A percentile compares a stretch with the other conserved stretches of the same genome.
These are phyloP conservation scores for Saccharomycopsis phalli DNA, from an alignment of 1,139 yeast species.

Conservation along the genomic window DNA sequence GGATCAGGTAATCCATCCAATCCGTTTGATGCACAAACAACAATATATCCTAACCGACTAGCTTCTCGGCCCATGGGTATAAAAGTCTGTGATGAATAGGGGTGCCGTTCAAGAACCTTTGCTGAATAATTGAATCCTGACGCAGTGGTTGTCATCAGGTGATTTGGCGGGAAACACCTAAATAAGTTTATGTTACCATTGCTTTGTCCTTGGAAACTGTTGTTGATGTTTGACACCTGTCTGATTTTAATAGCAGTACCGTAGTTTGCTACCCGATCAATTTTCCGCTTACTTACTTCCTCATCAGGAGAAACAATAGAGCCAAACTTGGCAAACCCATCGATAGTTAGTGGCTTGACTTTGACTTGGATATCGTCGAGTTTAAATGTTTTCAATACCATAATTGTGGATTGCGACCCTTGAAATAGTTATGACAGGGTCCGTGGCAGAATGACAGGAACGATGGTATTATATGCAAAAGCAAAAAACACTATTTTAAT, in stretches of 20 bases:
- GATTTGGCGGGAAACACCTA: slow-evolving; percentile 68
- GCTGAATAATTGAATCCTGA: slow-evolving; percentile 37
- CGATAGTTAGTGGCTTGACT: slow-evolving; percentile 17
- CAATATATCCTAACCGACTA: slow-evolving; percentile 50
- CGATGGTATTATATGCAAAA: too few species aligned
- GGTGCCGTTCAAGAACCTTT: slow-evolving; percentile 82
- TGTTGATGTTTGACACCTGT: slow-evolving; percentile 60
- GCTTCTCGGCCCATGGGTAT: slow-evolving; percentile 71
- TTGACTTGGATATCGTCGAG: slow-evolving; percentile 1
- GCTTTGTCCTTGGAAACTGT: slow-evolving; percentile 43
- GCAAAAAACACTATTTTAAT: too few species aligned
- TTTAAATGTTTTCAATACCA: slow-evolving; percentile 15
- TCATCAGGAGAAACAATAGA: slow-evolving; percentile 20
- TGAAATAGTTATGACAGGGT: too few species aligned
- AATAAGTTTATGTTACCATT: slow-evolving; percentile 59
- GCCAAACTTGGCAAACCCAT: slow-evolving; percentile 18
- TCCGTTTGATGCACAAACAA: slow-evolving; percentile 66
- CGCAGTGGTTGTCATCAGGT: slow-evolving; percentile 35
- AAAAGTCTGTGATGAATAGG: slow-evolving; percentile 84
- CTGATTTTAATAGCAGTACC: slow-evolving; percentile 85
- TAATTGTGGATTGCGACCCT: too few species aligned
- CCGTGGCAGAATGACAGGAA: too few species aligned
- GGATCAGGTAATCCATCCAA: slow-evolving; percentile 47
- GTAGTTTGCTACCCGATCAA: slow-evolving; percentile 53
- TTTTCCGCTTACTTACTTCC: slow-evolving; percentile 6